Evolutionary conservation across 2,329 filamentous ascomycete genomes (phyloP).

Genomic region (Aspergillus viridinutans): DNA sequence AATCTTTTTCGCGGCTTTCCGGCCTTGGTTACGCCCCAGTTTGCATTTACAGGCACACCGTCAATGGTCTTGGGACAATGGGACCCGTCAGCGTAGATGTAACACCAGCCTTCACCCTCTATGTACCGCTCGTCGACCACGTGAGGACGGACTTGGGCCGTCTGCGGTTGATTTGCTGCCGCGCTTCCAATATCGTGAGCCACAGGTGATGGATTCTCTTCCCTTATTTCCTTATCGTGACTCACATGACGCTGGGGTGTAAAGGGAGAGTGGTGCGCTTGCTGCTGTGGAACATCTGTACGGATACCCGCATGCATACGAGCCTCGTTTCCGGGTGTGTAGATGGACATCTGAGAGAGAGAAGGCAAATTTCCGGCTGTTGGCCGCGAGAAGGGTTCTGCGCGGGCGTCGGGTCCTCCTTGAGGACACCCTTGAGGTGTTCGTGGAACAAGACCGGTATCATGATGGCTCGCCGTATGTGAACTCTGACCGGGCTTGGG

Average conservation of each 20-base stretch:
- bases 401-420: constrained; percentile 15
- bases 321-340: constrained; percentile 17
- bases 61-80: constrained; percentile 81
- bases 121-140: constrained; percentile 46
- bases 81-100: constrained; percentile 80
- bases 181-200: constrained; percentile 1
- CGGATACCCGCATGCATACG: constrained; percentile 16
- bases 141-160: constrained; percentile 23
- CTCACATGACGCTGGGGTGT: constrained; percentile 11
- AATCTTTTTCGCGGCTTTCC: constrained; percentile 88
- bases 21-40: constrained; percentile 91
- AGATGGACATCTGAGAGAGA: constrained; percentile 27
- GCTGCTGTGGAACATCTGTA: constrained; percentile 15
- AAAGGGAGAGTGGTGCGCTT: constrained; percentile 17
- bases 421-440: constrained; percentile 11
- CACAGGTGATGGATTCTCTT: constrained; percentile 1
- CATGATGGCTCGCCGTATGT: constrained; percentile 16
- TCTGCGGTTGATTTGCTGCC: constrained; percentile 8
- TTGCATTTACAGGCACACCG: constrained; percentile 80
- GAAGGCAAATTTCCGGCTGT: constrained; percentile 25
- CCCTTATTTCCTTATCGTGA: constrained; percentile 13
- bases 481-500: constrained; percentile 13
- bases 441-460: constrained; percentile 9
- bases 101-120: constrained; percentile 74
- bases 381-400: constrained; percentile 17